phyloP scores from a whole-genome alignment of 306 rosid species.

The Cicer judaicum region DNA sequence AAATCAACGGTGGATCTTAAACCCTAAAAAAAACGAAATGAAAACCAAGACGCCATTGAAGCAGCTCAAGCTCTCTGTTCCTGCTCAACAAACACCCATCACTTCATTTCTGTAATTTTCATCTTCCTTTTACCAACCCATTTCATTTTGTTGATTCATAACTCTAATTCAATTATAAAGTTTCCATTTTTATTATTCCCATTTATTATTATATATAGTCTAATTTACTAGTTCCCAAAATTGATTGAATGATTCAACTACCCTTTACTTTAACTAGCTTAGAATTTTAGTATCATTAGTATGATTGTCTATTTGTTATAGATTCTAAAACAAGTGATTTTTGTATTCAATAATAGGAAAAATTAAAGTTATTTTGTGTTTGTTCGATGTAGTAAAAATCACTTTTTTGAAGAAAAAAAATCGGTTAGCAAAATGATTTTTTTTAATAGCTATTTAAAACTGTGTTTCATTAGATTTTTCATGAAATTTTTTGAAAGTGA shows the following conservation, averaged over 20 bases:
- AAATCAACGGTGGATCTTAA: background rate
- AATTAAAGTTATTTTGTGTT: too few species aligned
- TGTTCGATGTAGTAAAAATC: too few species aligned
- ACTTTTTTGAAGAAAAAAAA: too few species aligned
- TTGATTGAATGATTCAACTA: background rate
- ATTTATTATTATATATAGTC: background rate
- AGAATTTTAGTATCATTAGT: background rate
- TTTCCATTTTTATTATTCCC: background rate
- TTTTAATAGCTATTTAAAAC: too few species aligned
- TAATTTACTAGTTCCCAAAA: background rate
- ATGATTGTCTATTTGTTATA: background rate
- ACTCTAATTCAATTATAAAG: background rate
- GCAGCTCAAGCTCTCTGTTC: slow-evolving; percentile 89
- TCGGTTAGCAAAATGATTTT: too few species aligned
- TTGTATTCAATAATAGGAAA: too few species aligned
- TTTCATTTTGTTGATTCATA: slow-evolving; percentile 13
- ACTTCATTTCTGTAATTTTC: slow-evolving; percentile 73
- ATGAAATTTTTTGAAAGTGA: too few species aligned
- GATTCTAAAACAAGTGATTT: too few species aligned
- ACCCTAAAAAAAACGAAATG: slow-evolving; percentile 48
- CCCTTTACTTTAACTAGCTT: slow-evolving; percentile 3
- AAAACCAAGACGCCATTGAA: slow-evolving; percentile 85
- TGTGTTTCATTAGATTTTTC: too few species aligned
- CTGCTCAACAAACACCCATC: slow-evolving; percentile 81
- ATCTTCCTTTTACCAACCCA: slow-evolving; percentile 27